Percentiles rank a stretch among this genome's conserved stretches.
These are phyloP conservation scores for Cercospora beticola DNA, from an alignment of 2,329 filamentous ascomycete species.

Conservation along the genomic window DNA sequence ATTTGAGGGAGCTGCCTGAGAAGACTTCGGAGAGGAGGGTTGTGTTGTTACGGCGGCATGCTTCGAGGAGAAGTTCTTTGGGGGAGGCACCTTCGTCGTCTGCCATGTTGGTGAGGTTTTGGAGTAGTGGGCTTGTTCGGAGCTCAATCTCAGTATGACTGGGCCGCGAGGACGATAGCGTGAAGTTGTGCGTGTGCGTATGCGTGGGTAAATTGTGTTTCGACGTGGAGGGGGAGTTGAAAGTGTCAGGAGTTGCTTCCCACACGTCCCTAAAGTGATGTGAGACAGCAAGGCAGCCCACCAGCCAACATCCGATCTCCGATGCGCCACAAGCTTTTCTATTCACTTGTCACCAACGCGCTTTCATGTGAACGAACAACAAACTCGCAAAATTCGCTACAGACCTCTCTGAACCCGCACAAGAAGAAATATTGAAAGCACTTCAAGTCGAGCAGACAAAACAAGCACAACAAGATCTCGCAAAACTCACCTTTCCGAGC, in stretches of 20 bases:
- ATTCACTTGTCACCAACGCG: neutral
- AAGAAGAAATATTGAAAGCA: neutral
- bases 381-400: neutral
- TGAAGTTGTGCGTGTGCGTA: neutral
- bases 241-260: neutral
- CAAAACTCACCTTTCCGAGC: neutral
- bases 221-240: neutral
- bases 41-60: conserved; percentile 88
- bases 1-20: conserved; percentile 47
- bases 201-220: neutral
- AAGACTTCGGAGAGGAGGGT: conserved; percentile 78
- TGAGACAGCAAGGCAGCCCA: neutral
- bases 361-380: neutral
- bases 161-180: neutral
- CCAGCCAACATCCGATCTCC: neutral
- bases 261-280: neutral
- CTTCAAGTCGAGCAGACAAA: neutral
- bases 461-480: neutral
- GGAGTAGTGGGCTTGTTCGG: neutral
- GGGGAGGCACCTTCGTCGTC: conserved; percentile 72
- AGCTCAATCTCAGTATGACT: neutral
- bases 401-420: neutral
- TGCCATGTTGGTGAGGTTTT: conserved; percentile 26
- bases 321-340: conserved; percentile 2
- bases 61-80: conserved; percentile 84